phyloP scores from a whole-genome alignment of 148 eudicot species.

The Camellia sinensis region DNA sequence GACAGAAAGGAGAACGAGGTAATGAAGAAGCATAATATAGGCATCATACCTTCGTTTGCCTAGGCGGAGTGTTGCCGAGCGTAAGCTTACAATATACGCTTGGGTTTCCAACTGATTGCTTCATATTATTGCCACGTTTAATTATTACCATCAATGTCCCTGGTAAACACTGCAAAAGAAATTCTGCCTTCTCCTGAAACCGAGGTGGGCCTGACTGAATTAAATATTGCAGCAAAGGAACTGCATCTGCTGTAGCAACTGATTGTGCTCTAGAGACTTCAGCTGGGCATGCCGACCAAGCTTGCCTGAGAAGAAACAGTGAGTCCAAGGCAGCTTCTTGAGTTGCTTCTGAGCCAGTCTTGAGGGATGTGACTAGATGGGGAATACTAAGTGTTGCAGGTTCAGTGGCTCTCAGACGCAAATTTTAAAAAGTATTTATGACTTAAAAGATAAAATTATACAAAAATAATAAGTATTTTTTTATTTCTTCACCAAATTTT shows the following conservation, averaged over 20 bases:
- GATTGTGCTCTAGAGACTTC: constrained; percentile 95
- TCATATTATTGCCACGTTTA: constrained; percentile 90
- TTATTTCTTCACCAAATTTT: too few species aligned
- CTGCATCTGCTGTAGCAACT: constrained; percentile 91
- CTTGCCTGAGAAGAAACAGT: constrained; percentile 83
- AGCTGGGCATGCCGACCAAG: constrained; percentile 98
- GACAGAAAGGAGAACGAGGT: background rate
- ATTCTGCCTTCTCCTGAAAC: constrained; percentile 90
- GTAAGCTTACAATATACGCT: constrained; percentile 91
- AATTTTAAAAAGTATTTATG: too few species aligned
- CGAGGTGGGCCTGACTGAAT: constrained; percentile 97
- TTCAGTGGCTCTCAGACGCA: constrained; percentile 87
- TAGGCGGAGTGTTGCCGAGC: constrained; percentile 73
- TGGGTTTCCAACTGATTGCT: constrained; percentile 89
- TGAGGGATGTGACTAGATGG: constrained; percentile 85
- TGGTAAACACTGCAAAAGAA: constrained; percentile 87
- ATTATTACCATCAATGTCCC: constrained; percentile 83
- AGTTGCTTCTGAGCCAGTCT: constrained; percentile 87
- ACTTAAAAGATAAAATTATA: too few species aligned
- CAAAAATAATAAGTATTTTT: too few species aligned
- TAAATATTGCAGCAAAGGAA: constrained; percentile 81
- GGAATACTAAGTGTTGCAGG: constrained; percentile 98
- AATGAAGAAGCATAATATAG: background rate
- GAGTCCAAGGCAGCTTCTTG: constrained; percentile 97
- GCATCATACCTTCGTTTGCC: constrained; percentile 68